These are phyloP conservation scores for Phytophthora constricta DNA, from an alignment of 352 stramenopile species.

Conservation along the genomic window DNA sequence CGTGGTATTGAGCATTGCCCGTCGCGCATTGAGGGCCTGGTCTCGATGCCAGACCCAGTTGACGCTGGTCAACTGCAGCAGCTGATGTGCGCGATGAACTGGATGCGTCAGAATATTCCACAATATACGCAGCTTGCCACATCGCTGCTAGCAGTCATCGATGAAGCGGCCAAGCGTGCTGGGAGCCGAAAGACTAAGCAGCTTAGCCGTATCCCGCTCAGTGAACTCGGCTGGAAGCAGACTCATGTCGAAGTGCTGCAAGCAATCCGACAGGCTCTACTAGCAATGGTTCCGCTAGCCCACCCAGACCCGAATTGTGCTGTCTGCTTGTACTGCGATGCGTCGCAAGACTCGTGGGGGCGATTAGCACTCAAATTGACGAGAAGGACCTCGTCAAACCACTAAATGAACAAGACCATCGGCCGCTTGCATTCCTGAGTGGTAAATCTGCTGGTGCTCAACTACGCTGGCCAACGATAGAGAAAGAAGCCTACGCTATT, in stretches of 20 bases:
- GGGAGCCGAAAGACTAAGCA: slow-evolving; percentile 7
- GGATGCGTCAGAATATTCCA: slow-evolving; percentile 25
- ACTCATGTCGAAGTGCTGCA: background rate
- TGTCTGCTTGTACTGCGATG: slow-evolving; percentile 5
- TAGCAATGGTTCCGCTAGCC: slow-evolving; percentile 15
- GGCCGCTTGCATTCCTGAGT: slow-evolving; percentile 15
- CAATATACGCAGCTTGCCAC: background rate
- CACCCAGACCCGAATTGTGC: slow-evolving; percentile 1
- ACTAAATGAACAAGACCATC: slow-evolving; percentile 8
- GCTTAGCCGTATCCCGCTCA: background rate
- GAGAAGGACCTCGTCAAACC: background rate
- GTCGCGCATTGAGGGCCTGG: slow-evolving; percentile 8
- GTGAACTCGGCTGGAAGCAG: background rate
- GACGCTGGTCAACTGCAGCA: slow-evolving; percentile 19
- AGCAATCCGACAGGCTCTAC: background rate
- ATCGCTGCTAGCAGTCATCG: background rate
- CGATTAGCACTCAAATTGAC: slow-evolving; percentile 2
- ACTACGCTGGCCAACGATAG: slow-evolving; percentile 23
- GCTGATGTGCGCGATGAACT: slow-evolving; percentile 31
- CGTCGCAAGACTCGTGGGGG: too few species aligned
- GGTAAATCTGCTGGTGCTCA: slow-evolving; percentile 8
- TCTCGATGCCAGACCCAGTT: background rate
- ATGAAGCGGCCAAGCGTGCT: background rate
- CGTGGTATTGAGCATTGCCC: slow-evolving; percentile 1
- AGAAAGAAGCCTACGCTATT: slow-evolving; percentile 33